Evolutionary conservation across 2,329 filamentous ascomycete genomes (phyloP).

Genomic region (Verruconis gallopava): DNA sequence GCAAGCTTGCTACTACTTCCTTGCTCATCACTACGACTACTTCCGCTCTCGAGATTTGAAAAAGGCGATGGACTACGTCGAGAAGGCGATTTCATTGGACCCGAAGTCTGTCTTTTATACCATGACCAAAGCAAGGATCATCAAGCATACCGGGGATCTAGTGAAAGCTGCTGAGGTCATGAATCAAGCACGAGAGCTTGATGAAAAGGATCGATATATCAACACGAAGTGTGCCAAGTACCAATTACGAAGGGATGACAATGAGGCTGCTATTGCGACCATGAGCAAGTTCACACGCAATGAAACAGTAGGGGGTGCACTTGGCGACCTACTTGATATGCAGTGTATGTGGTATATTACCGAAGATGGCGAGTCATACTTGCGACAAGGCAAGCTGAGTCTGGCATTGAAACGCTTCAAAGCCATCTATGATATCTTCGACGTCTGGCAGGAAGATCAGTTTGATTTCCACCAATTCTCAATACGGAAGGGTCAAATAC

Average conservation of each 20-base stretch:
- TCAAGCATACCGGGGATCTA: constrained; percentile 75
- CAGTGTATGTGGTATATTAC: constrained; percentile 96
- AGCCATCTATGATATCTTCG: constrained; percentile 80
- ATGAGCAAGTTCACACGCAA: constrained; percentile 91
- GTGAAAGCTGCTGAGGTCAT: constrained; percentile 73
- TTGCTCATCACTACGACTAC: constrained; percentile 96
- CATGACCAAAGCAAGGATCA: constrained; percentile 90
- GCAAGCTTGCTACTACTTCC: constrained; percentile 76
- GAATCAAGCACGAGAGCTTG: constrained; percentile 73
- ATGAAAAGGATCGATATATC: constrained; percentile 88
- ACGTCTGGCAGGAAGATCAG: constrained; percentile 95
- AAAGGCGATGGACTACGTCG: constrained; percentile 71
- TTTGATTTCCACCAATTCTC: constrained; percentile 99
- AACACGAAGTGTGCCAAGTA: constrained; percentile 98
- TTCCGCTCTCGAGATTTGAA: constrained; percentile 68
- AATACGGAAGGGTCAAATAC: constrained; percentile 87
- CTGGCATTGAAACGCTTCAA: constrained; percentile 89
- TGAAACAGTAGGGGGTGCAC: constrained; percentile 73
- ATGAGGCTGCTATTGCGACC: constrained; percentile 71
- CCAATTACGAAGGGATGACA: constrained; percentile 83
- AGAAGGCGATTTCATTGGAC: constrained; percentile 68
- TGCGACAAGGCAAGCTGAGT: constrained; percentile 67
- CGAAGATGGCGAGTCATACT: constrained; percentile 84
- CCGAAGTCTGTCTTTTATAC: constrained; percentile 79
- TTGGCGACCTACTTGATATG: constrained; percentile 92